Evolutionary conservation across 495 filamentous ascomycete genomes (phyloP), one percentile per base, ranked within the genome.

Genomic region (Aspergillus kassunensis): DNA sequence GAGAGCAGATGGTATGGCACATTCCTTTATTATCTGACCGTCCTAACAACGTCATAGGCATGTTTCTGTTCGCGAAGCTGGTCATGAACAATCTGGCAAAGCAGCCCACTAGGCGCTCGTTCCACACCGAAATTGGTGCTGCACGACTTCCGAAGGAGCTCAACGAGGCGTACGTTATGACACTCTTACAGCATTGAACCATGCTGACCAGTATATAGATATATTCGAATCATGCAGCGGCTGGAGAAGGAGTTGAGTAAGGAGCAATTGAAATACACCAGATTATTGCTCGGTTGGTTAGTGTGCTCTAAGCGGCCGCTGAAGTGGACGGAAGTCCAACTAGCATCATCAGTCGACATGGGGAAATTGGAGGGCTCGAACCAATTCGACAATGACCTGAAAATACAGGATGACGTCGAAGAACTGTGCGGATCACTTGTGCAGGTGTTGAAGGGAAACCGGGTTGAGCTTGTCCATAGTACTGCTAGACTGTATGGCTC

Each of bases 391-490:
- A 37, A 19, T 33, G 41, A 19, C 9, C 13, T 21, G 18, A 40
- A 30, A 46, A 2, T 46, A 9, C 10, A 19, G n/a, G 50, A 53
- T 24, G 24, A 46, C 16, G 15, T 27, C 13, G 25, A 45, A 30
- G 40, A 53, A 16, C 9, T 53, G 31, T 53, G 50, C 5, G 41
- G 50, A 9, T 53, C 50, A 9, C 42, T 53, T 13, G 42, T 53
- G 13, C 50, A 53, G 15, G 40, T 53, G 18, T 21, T 53, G n/a
- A 43, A 46, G 16, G 50, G 50, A 6, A 35, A 53, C 20, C 27
- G 50, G 9, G n/a, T 53, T 16, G 50, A 53, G 50, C 50, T 53
- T n/a, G 42, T 53, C 5, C 50, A 46, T 40, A 53, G 41, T 18
- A 53, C 50, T n/a, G 50, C 50, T 39, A 45, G 33, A 46, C 6